A percentile compares a stretch with the other conserved stretches of the same genome.
phyloP scores from a whole-genome alignment of 441 rosid genomes.

The Brassica balearica region DNA sequence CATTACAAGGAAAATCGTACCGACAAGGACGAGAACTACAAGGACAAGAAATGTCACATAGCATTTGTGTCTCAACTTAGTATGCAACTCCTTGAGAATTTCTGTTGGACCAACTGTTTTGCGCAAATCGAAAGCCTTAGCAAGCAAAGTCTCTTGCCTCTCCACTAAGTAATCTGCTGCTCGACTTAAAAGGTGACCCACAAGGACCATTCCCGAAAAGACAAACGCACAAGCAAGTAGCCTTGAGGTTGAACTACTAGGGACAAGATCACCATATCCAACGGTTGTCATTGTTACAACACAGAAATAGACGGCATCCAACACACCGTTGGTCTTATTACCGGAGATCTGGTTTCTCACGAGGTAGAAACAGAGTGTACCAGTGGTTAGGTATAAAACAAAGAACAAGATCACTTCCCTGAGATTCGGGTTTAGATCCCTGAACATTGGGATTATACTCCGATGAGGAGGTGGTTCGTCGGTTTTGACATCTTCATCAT shows the following conservation, averaged over 20 bases:
- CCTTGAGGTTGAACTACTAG: constrained; percentile 53
- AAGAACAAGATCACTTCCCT: constrained; percentile 48
- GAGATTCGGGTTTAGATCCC: constrained; percentile 51
- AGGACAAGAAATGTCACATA: constrained; percentile 47
- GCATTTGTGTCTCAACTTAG: constrained; percentile 58
- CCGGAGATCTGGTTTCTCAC: constrained; percentile 64
- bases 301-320: constrained; percentile 73
- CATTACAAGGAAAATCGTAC: constrained; percentile 48
- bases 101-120: constrained; percentile 51
- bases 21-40: constrained; percentile 52
- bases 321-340: constrained; percentile 57
- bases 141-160: constrained; percentile 75
- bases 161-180: constrained; percentile 80
- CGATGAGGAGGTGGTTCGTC: constrained; percentile 43
- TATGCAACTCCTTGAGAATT: constrained; percentile 59
- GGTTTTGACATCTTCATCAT: constrained; percentile 29
- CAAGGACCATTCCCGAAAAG: constrained; percentile 72
- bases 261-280: constrained; percentile 90
- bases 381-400: constrained; percentile 56
- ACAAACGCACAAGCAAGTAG: constrained; percentile 73
- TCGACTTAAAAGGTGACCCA: constrained; percentile 60
- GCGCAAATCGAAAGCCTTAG: constrained; percentile 54
- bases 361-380: constrained; percentile 60
- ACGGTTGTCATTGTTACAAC: constrained; percentile 85
- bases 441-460: constrained; percentile 43